Base-by-base conservation (phyloP, 129 eudicot species). In the Ambrosia artemisiifolia region DNA sequence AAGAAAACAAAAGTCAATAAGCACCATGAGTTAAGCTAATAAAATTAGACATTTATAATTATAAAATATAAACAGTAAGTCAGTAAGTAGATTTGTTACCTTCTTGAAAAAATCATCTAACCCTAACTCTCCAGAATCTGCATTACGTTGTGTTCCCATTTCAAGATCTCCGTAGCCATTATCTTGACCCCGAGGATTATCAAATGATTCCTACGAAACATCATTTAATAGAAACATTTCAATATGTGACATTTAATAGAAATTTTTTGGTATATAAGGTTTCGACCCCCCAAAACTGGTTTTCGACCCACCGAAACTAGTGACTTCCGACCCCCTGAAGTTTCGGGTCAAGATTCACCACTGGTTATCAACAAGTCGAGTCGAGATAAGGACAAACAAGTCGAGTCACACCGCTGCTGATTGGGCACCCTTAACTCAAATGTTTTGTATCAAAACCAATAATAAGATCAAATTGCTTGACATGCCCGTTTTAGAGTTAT, bases 61-160 rank as follows among this genome's bases (percentile, higher is more conserved):
- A 60, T 36, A n/a, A 1, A 19, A 54, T 17, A 7, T 14, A 72
- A 57, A 53, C 20, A 4, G 7, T 7, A 14, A 59, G 63, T 64
- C 20, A 4, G 7, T 7, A 14, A 59, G 63, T 64, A 43, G 56
- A 40, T n/a, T 47, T 69, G 65, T 17, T 62, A 95, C 99, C 99
- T 88, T 83, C 75, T 88, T 86, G 76, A 88, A 91, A 81, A 95
- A 95, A 43, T 75, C 80, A 28, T 88, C 96, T 83, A 95, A 76
- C 50, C 94, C 99, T 59, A 80, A 79, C 38, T 95, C 97, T 60
- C 87, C 98, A 16, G 92, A 84, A 75, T 86, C 79, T 36, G 49
- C 42, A 6, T 71, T 72, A 55, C 62, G 80, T 63, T 88, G 89
- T 51, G 80, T 49, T 83, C 98, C 99, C 96, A 88, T 84, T 80